Percentiles rank a stretch among this genome's conserved stretches.
Evolutionary conservation across 768 basidiomycete genomes (phyloP).

Genomic region (Scleroderma bovista): DNA sequence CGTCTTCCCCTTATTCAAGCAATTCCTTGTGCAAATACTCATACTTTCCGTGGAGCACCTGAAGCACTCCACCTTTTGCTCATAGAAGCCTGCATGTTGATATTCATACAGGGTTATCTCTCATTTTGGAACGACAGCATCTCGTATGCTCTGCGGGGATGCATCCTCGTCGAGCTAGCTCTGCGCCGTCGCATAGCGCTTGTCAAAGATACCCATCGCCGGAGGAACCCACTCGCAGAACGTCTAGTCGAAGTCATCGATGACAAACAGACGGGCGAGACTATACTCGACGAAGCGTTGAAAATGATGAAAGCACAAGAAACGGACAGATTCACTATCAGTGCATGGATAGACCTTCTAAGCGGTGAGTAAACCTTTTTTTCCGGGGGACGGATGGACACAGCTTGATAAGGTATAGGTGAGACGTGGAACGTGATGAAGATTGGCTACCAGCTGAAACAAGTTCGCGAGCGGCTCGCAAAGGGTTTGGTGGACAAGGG

Average conservation of each 20-base stretch:
- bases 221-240: constrained; percentile 73
- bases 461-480: constrained; percentile 94
- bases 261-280: constrained; percentile 91
- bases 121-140: constrained; percentile 99
- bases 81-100: constrained; percentile 9
- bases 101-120: constrained; percentile 66
- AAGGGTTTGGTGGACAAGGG: constrained; percentile 99
- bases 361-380: constrained; percentile 64
- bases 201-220: constrained; percentile 70
- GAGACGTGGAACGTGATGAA: constrained; percentile 99
- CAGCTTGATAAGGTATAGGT: too few relatives aligned
- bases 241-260: constrained; percentile 88
- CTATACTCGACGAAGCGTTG: constrained; percentile 91
- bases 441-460: constrained; percentile 98
- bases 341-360: constrained; percentile 92
- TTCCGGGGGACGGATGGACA: too few relatives aligned
- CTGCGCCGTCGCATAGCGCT: constrained; percentile 92
- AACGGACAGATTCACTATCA: constrained; percentile 52
- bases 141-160: constrained; percentile 96
- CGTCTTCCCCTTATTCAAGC: neutral
- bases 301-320: constrained; percentile 91
- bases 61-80: neutral
- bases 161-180: constrained; percentile 95
- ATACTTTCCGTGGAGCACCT: constrained; percentile 7
- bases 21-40: neutral